These are phyloP conservation scores for Apiotrichum sp. DNA, from an alignment of 1,284 basidiomycete genomes.

Conservation along the genomic window DNA sequence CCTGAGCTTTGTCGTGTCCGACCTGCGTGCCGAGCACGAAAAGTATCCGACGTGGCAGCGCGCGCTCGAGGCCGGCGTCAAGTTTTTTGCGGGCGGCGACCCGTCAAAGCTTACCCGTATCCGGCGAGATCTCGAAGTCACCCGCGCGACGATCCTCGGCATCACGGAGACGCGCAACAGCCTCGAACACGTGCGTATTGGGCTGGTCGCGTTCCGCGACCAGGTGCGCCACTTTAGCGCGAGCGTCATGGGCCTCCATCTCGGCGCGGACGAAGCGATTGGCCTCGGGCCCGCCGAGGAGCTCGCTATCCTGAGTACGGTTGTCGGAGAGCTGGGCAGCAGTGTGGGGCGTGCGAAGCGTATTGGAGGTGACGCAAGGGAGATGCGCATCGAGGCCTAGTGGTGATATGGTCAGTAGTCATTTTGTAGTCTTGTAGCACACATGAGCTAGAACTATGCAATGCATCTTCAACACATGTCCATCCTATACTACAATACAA, in stretches of 20 bases:
- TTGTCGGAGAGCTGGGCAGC: conserved; percentile 12
- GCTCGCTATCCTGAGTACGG: conserved; percentile 20
- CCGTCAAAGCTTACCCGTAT: conserved; percentile 28
- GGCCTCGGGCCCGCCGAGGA: conserved; percentile 34
- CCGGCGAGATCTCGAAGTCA: conserved; percentile 29
- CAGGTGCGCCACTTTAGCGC: conserved; percentile 38
- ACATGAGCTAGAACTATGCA: no score
- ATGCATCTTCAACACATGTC: no score
- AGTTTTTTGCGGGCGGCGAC: conserved; percentile 37
- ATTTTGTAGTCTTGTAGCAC: no score
- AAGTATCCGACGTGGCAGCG: conserved; percentile 33
- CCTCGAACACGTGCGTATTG: conserved; percentile 25
- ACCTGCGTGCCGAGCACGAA: conserved; percentile 20
- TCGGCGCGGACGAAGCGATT: conserved; percentile 22
- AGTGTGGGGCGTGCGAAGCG: conserved; percentile 15
- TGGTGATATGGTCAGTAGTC: no score
- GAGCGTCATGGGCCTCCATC: conserved; percentile 40
- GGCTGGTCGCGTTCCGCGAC: conserved; percentile 31
- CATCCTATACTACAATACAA: no score
- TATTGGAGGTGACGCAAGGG: background rate
- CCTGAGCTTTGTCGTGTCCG: conserved; percentile 4
- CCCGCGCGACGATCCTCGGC: conserved; percentile 25
- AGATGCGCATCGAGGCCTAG: no score
- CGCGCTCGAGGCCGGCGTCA: conserved; percentile 23
- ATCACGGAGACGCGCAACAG: conserved; percentile 21